phyloP scores from a whole-genome alignment of 768 basidiomycete genomes.

The Suillus decipiens region DNA sequence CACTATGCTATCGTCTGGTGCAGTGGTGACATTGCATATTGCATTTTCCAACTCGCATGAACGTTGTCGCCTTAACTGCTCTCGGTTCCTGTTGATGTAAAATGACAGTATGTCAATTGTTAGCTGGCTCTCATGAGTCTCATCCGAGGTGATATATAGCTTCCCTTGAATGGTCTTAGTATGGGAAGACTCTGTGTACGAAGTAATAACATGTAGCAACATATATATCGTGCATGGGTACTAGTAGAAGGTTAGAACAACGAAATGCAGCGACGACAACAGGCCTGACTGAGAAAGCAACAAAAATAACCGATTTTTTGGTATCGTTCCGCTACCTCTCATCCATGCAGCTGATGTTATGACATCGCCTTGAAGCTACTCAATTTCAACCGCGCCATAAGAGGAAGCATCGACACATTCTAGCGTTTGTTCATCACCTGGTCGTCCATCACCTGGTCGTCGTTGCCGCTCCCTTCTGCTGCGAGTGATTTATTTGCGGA shows the following conservation, averaged over 20 bases:
- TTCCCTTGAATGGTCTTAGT: background rate
- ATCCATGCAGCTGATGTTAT: conserved; percentile 11
- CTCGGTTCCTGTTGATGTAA: no score
- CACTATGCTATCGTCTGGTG: background rate
- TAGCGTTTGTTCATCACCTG: conserved; percentile 79
- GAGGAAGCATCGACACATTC: conserved; percentile 84
- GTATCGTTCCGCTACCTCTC: background rate
- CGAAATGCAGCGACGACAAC: background rate
- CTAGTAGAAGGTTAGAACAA: background rate
- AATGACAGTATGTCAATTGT: no score
- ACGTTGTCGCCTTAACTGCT: no score
- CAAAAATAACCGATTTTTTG: background rate
- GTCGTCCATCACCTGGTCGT: no score
- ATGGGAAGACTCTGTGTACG: background rate
- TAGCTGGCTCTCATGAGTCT: no score
- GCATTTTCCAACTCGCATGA: no score
- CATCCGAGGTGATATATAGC: no score
- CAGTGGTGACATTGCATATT: background rate
- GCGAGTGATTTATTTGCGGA: conserved; percentile 74
- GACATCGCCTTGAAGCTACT: conserved; percentile 46
- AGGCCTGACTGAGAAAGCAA: background rate
- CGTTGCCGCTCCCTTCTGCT: conserved; percentile 56
- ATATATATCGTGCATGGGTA: background rate
- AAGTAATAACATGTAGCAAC: background rate
- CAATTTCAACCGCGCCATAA: conserved; percentile 81